A percentile compares a stretch with the other conserved stretches of the same genome.
phyloP scores from a whole-genome alignment of 495 filamentous ascomycete genomes.

The Hyphodiscus hymeniophilus region DNA sequence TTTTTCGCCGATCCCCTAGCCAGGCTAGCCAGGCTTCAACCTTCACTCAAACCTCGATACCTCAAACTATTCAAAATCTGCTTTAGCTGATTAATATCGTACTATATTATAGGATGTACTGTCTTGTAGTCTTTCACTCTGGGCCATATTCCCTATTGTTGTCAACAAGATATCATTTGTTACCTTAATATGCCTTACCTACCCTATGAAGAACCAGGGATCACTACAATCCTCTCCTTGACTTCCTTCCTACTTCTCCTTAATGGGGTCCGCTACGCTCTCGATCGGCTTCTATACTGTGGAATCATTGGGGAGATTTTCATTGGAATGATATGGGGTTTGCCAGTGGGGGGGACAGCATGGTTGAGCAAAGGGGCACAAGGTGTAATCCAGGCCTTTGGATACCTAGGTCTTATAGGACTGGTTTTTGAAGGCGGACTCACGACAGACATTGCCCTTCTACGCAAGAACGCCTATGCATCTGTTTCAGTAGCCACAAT shows the following conservation, averaged over 20 bases:
- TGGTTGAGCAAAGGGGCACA: slow-evolving; percentile 43
- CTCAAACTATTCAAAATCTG: no score
- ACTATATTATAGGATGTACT: neutral
- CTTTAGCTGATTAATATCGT: no score
- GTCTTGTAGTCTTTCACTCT: neutral
- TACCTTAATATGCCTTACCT: slow-evolving; percentile 21
- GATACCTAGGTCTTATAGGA: slow-evolving; percentile 67
- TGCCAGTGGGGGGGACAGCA: slow-evolving; percentile 43
- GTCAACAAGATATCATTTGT: neutral
- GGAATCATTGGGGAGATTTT: slow-evolving; percentile 69
- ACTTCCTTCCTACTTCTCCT: slow-evolving; percentile 59
- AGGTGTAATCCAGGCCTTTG: slow-evolving; percentile 54
- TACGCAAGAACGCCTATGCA: slow-evolving; percentile 52
- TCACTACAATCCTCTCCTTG: slow-evolving; percentile 49
- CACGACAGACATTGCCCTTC: slow-evolving; percentile 48
- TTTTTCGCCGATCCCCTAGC: no score
- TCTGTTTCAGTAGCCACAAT: slow-evolving; percentile 53
- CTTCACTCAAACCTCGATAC: no score
- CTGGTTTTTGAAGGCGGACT: slow-evolving; percentile 62
- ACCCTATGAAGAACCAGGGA: slow-evolving; percentile 53
- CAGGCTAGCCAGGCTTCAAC: no score
- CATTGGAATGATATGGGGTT: slow-evolving; percentile 62
- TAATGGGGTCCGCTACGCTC: slow-evolving; percentile 46
- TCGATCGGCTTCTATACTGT: slow-evolving; percentile 59
- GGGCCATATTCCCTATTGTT: neutral